Percentiles rank a stretch among this genome's conserved stretches.
Evolutionary conservation across 2,329 filamentous ascomycete genomes (phyloP).

Genomic region (Trichoderma semiorbis): DNA sequence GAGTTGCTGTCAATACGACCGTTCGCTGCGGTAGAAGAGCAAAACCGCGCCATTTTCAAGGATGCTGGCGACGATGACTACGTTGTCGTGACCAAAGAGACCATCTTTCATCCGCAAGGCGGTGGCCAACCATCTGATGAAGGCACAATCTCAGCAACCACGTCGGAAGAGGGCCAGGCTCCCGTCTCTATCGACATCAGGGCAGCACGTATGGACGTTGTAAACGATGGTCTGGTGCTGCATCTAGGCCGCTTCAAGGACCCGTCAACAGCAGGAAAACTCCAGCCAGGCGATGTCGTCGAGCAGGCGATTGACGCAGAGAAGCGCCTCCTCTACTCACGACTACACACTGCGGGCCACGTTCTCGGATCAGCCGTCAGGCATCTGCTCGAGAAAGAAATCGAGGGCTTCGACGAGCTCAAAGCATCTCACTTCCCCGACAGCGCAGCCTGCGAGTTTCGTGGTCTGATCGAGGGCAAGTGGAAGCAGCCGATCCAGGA

Average conservation of each 20-base stretch:
- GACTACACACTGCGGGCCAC: constrained; percentile 71
- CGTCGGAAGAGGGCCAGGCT: constrained; percentile 16
- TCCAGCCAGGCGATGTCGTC: constrained; percentile 36
- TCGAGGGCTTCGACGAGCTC: constrained; percentile 58
- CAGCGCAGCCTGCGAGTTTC: constrained; percentile 64
- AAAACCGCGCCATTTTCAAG: constrained; percentile 58
- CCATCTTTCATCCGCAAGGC: constrained; percentile 74
- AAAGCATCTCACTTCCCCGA: constrained; percentile 72
- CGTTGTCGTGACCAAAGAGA: constrained; percentile 59
- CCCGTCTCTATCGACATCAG: constrained; percentile 43
- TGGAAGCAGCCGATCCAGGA: constrained; percentile 61
- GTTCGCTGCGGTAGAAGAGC: constrained; percentile 47
- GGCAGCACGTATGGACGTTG: constrained; percentile 53
- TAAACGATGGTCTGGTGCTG: constrained; percentile 53
- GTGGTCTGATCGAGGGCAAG: constrained; percentile 61
- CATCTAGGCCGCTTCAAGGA: constrained; percentile 60
- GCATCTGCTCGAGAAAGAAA: constrained; percentile 48
- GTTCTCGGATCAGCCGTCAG: constrained; percentile 67
- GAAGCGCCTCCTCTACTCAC: constrained; percentile 61
- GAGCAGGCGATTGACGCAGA: constrained; percentile 57
- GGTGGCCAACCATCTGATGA: constrained; percentile 70
- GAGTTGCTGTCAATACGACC: constrained; percentile 46
- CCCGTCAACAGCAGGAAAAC: constrained; percentile 26
- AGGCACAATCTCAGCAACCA: constrained; percentile 52
- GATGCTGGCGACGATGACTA: constrained; percentile 47